Conservation (phyloP, 176 grass and related monocot species). For the Phyllostachys edulis region DNA sequence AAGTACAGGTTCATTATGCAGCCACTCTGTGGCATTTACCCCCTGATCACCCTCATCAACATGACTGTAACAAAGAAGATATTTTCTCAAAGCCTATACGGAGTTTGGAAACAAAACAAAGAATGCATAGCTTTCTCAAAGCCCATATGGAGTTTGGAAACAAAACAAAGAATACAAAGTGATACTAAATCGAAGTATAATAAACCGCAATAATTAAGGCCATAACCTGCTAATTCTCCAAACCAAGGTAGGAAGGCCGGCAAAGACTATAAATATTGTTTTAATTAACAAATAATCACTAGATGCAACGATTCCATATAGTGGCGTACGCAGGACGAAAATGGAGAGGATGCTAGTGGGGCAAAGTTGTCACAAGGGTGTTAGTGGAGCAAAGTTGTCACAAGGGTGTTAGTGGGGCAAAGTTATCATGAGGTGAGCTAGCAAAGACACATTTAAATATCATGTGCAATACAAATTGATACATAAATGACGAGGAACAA, state of each 20-base stretch:
- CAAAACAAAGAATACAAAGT: slow-evolving; percentile 5
- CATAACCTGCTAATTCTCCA: background rate
- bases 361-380: too few relatives aligned
- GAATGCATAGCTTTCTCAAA: slow-evolving; percentile 4
- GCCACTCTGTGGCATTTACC: slow-evolving; percentile 78
- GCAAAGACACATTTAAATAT: too few relatives aligned
- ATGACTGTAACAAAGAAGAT: slow-evolving; percentile 49
- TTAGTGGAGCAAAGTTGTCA: too few relatives aligned
- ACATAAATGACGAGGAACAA: too few relatives aligned
- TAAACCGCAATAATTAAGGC: background rate
- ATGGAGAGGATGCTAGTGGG: too few relatives aligned
- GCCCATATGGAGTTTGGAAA: slow-evolving; percentile 3
- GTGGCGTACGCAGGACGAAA: too few relatives aligned
- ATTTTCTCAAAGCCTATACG: slow-evolving; percentile 9
- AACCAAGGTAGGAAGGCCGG: background rate
- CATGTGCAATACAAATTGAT: too few relatives aligned
- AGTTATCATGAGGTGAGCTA: too few relatives aligned
- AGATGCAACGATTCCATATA: slow-evolving; percentile 17
- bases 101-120: slow-evolving; percentile 15
- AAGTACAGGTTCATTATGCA: slow-evolving; percentile 76
- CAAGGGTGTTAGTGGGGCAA: too few relatives aligned
- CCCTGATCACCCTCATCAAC: slow-evolving; percentile 71
- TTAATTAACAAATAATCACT: slow-evolving; percentile 18
- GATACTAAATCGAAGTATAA: slow-evolving; percentile 3
- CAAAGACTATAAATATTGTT: slow-evolving; percentile 15